These are phyloP conservation scores for Colletotrichum horii DNA, from an alignment of 2,329 filamentous ascomycete species.

Conservation along the genomic window DNA sequence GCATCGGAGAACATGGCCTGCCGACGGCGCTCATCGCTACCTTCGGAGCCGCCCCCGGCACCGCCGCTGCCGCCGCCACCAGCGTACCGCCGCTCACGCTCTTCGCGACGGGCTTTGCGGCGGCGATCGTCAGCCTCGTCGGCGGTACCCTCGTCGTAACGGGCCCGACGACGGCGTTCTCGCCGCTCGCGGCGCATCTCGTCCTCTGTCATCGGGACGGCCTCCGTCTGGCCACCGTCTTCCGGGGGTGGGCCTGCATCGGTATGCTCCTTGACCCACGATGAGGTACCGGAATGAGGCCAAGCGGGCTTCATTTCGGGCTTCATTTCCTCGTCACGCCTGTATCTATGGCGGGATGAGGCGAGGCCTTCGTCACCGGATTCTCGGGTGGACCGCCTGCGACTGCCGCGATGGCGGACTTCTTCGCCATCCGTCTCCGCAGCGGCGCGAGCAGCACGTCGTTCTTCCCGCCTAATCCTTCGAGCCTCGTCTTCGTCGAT, in stretches of 20 bases:
- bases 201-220: slow-evolving; percentile 44
- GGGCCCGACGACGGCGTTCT: slow-evolving; percentile 49
- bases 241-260: slow-evolving; percentile 65
- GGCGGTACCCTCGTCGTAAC: slow-evolving; percentile 44
- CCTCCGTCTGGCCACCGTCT: slow-evolving; percentile 36
- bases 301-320: slow-evolving; percentile 48
- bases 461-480: slow-evolving; percentile 58
- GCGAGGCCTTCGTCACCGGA: slow-evolving; percentile 48
- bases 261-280: slow-evolving; percentile 70
- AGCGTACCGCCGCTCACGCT: slow-evolving; percentile 36
- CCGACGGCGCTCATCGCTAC: slow-evolving; percentile 50
- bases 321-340: slow-evolving; percentile 30
- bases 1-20: slow-evolving; percentile 46
- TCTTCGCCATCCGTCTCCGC: slow-evolving; percentile 41
- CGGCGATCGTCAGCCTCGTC: slow-evolving; percentile 50
- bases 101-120: slow-evolving; percentile 49
- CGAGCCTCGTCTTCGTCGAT: slow-evolving; percentile 60
- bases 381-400: slow-evolving; percentile 44
- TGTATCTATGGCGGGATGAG: slow-evolving; percentile 37
- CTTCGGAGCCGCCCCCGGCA: slow-evolving; percentile 41
- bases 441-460: slow-evolving; percentile 45
- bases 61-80: slow-evolving; percentile 12
- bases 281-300: slow-evolving; percentile 69
- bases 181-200: slow-evolving; percentile 55
- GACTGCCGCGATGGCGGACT: slow-evolving; percentile 37